Base-by-base conservation (phyloP, 495 filamentous ascomycete genomes). In the Talaromyces adpressus region DNA sequence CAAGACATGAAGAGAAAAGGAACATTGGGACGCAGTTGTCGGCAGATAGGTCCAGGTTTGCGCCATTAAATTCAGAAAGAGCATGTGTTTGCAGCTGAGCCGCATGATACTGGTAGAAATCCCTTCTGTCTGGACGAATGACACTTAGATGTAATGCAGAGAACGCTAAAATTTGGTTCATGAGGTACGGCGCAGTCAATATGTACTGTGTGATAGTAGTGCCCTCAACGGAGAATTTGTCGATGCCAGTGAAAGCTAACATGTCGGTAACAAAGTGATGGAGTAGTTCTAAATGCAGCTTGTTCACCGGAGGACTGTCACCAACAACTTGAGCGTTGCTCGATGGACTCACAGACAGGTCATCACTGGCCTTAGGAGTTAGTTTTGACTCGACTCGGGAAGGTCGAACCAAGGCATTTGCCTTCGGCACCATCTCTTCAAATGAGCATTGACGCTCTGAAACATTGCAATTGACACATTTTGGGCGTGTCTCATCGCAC, bases 141-240 rank as follows among this genome's bases (percentile, higher is more conserved):
- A 72, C 61, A 62, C 75, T 72, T 11, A 81, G 65, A 47, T 84
- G 81, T 12, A 79, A 64, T 8, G 79, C 76, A 22, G 75, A 69
- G 23, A 81, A 63, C 6, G 78, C 77, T 4, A 83, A 71, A 6
- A 78, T 12, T 62, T 79, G 67, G 62, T 79, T 73, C 73, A 80
- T 74, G 3, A 81, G 71, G 62, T 72, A 81, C 3, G 78, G 74
- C 7, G 68, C 66, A 14, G 62, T 32, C 18, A 81, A 66, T 1
- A 58, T 41, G 14, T 53, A 29, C 14, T 56, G 59, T 6, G 65
- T 51, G 25, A 67, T 34, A 25, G 68, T 61, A 8, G 66, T 18
- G 6, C 29, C 2, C 6, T 30, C 29, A 5, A 68, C 62, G 20
- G 41, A 29, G 18, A 66, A 36, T 4, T 6, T 1, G 20, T 53